Conservation (phyloP, 805 yeast genomes). For the Yarrowia osloensis region DNA sequence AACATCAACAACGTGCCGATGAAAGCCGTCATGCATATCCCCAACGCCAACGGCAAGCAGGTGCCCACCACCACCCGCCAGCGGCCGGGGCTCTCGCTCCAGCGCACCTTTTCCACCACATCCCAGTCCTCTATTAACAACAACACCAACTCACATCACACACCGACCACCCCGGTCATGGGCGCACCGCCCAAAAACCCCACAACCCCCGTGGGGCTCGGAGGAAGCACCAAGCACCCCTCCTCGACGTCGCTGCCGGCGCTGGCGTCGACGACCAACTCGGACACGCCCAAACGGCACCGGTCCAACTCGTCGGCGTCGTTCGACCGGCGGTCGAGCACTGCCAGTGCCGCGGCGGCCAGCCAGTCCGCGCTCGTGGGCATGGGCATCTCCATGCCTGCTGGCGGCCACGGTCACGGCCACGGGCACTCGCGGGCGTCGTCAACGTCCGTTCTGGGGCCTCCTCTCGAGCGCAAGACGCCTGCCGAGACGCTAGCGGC, state of each 20-base stretch:
- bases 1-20: not conserved
- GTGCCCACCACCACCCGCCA: slow-evolving; percentile 27
- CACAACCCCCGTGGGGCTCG: slow-evolving; percentile 4
- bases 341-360: not conserved
- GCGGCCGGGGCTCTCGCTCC: slow-evolving; percentile 2
- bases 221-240: slow-evolving; percentile 16
- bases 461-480: slow-evolving; percentile 30
- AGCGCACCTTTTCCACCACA: slow-evolving; percentile 4
- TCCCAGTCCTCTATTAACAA: not conserved
- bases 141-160: not conserved
- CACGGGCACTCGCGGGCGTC: slow-evolving; percentile 5
- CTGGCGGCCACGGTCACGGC: not conserved
- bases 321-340: not conserved
- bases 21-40: slow-evolving; percentile 24
- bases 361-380: slow-evolving; percentile 7
- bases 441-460: slow-evolving; percentile 17
- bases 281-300: slow-evolving; percentile 26
- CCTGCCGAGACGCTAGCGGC: slow-evolving; percentile 30
- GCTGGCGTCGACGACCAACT: slow-evolving; percentile 15
- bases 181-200: not conserved
- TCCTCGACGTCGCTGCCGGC: slow-evolving; percentile 22
- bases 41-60: slow-evolving; percentile 30
- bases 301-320: slow-evolving; percentile 30
- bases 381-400: slow-evolving; percentile 23
- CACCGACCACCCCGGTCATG: slow-evolving; percentile 5